Evolutionary conservation across 805 yeast genomes (phyloP).

Genomic region (Teunomyces funiuensis): DNA sequence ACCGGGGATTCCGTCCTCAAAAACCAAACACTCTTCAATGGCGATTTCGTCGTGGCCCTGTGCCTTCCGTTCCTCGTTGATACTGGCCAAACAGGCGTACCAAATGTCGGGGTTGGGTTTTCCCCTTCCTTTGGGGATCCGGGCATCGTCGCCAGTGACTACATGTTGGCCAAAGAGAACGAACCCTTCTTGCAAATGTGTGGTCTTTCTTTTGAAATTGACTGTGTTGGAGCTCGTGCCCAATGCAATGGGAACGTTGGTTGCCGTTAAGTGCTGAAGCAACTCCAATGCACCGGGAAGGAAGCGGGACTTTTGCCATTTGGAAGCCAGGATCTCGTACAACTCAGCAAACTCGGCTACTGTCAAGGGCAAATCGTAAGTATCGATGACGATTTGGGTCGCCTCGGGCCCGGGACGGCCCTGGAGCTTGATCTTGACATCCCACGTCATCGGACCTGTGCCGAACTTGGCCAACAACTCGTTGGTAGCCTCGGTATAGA

Average conservation of each 20-base stretch:
- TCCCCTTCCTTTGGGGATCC: conserved; percentile 83
- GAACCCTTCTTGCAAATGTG: conserved; percentile 63
- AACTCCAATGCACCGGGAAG: conserved; percentile 86
- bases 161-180: conserved; percentile 60
- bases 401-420: conserved; percentile 89
- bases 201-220: conserved; percentile 72
- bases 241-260: conserved; percentile 75
- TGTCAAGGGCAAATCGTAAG: conserved; percentile 63
- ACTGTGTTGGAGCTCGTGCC: conserved; percentile 78
- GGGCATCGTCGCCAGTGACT: conserved; percentile 85
- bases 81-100: conserved; percentile 70
- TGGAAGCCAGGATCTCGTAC: conserved; percentile 50
- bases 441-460: conserved; percentile 87
- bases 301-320: conserved; percentile 66
- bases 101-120: conserved; percentile 95
- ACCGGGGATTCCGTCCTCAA: conserved; percentile 96
- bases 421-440: conserved; percentile 79
- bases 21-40: conserved; percentile 81
- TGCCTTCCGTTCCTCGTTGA: conserved; percentile 55
- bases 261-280: conserved; percentile 49
- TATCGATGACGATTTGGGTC: conserved; percentile 59
- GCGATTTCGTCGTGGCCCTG: conserved; percentile 47
- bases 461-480: conserved; percentile 65
- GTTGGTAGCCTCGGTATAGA: conserved; percentile 78
- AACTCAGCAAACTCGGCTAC: conserved; percentile 59